Conservation (phyloP, 805 yeast genomes). For the Candida chilensis region DNA sequence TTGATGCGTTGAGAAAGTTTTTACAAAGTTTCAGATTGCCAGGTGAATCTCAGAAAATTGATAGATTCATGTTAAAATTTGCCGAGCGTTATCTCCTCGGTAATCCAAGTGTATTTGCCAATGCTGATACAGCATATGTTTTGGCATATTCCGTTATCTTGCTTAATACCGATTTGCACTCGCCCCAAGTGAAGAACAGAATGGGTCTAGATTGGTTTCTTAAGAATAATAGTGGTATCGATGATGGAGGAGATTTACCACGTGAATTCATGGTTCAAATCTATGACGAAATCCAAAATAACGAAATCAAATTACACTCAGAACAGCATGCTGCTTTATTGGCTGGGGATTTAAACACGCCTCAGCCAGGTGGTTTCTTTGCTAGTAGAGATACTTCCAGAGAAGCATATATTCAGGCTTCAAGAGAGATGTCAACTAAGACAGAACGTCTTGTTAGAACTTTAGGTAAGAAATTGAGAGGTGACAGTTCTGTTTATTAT, state of each 20-base stretch:
- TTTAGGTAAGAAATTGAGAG: conserved; percentile 39
- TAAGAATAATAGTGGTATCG: conserved; percentile 83
- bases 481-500: conserved; percentile 46
- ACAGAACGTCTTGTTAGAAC: conserved; percentile 77
- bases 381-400: conserved; percentile 60
- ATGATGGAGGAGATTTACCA: conserved; percentile 82
- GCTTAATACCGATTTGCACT: conserved; percentile 92
- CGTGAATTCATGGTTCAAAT: conserved; percentile 60
- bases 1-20: conserved; percentile 77
- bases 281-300: conserved; percentile 66
- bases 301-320: conserved; percentile 86
- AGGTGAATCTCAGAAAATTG: conserved; percentile 97
- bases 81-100: conserved; percentile 88
- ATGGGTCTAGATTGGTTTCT: conserved; percentile 88
- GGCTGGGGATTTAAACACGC: conserved; percentile 43
- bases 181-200: conserved; percentile 73
- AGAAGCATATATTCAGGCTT: conserved; percentile 88
- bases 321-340: conserved; percentile 91
- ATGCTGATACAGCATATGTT: conserved; percentile 91
- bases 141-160: conserved; percentile 86
- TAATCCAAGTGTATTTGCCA: conserved; percentile 80
- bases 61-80: conserved; percentile 92
- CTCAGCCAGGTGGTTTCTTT: conserved; percentile 46
- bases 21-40: conserved; percentile 89
- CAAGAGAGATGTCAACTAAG: conserved; percentile 82